Evolutionary conservation across 768 basidiomycete species (phyloP).

Genomic region (Calvatia gigantea): DNA sequence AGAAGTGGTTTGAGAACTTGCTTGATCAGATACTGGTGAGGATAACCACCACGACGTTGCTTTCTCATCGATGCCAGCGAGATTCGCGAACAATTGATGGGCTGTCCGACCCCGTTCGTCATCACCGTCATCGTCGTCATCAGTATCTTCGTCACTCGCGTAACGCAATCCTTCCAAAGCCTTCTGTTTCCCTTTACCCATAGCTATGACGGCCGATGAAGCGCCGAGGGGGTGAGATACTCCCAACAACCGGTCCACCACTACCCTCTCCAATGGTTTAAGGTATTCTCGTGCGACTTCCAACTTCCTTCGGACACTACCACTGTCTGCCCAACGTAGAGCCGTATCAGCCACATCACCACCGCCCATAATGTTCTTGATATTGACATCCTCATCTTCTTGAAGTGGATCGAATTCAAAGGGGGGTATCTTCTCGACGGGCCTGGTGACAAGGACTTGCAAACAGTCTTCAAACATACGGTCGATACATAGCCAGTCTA

Average conservation of each 20-base stretch:
- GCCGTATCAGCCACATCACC: conserved; percentile 40
- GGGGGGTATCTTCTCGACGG: conserved; percentile 4
- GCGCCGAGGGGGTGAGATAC: background rate
- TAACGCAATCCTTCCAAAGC: conserved; percentile 14
- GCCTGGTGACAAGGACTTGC: background rate
- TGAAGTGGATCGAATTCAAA: conserved; percentile 13
- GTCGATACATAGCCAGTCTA: conserved; percentile 76
- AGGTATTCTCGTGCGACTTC: conserved; percentile 43
- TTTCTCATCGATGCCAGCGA: conserved; percentile 32
- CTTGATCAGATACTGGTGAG: conserved; percentile 22
- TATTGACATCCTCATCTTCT: conserved; percentile 42
- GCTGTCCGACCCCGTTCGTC: conserved; percentile 57
- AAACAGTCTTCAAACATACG: conserved; percentile 65
- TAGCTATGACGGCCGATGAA: background rate
- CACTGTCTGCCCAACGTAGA: conserved; percentile 52
- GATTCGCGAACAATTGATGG: conserved; percentile 48
- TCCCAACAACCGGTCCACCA: conserved; percentile 32
- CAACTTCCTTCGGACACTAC: conserved; percentile 40
- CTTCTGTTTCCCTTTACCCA: conserved; percentile 20
- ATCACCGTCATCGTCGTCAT: conserved; percentile 32
- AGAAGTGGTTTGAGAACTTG: conserved; percentile 2
- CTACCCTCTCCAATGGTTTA: conserved; percentile 26
- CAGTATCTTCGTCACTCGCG: conserved; percentile 28
- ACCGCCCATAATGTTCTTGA: conserved; percentile 67
- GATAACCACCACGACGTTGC: conserved; percentile 30